Conservation (phyloP, 1,284 basidiomycete species). For the Puccinia coronata region DNA sequence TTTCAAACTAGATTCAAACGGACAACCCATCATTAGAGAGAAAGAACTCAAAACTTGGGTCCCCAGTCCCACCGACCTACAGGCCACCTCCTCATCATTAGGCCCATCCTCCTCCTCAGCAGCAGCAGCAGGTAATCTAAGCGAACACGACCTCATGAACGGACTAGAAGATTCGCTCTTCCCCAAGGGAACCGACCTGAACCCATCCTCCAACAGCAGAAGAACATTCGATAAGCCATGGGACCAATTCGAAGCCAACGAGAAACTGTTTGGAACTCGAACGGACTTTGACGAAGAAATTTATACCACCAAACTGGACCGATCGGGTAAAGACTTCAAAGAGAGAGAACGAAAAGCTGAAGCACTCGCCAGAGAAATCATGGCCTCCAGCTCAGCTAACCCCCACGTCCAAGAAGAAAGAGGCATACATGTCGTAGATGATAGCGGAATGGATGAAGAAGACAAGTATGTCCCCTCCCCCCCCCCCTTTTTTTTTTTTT, state of each 20-base stretch:
- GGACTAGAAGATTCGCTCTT: slow-evolving; percentile 51
- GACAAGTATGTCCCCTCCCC: slow-evolving; percentile 69
- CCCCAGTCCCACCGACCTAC: slow-evolving; percentile 55
- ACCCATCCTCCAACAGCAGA: slow-evolving; percentile 5
- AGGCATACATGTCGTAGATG: slow-evolving; percentile 66
- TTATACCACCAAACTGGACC: slow-evolving; percentile 93
- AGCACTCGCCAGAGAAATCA: slow-evolving; percentile 85
- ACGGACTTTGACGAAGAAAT: slow-evolving; percentile 89
- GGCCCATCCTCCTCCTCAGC: too few relatives aligned
- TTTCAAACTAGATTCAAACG: slow-evolving; percentile 53
- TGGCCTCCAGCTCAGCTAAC: slow-evolving; percentile 66
- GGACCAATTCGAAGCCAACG: slow-evolving; percentile 97
- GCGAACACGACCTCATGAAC: slow-evolving; percentile 29
- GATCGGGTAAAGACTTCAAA: slow-evolving; percentile 78
- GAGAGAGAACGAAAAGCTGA: slow-evolving; percentile 85
- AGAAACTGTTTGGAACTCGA: slow-evolving; percentile 85
- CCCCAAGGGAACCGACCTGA: slow-evolving; percentile 51
- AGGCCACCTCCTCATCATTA: neutral
- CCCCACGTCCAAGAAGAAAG: slow-evolving; percentile 89
- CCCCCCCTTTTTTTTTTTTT: neutral
- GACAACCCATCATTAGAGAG: slow-evolving; percentile 64
- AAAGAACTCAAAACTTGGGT: slow-evolving; percentile 84
- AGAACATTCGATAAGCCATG: slow-evolving; percentile 63
- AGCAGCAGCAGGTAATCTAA: too few relatives aligned
- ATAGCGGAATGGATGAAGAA: slow-evolving; percentile 77